These are phyloP conservation scores for Aspergillus incahuasiensis DNA, from an alignment of 495 filamentous ascomycete genomes.

Conservation along the genomic window DNA sequence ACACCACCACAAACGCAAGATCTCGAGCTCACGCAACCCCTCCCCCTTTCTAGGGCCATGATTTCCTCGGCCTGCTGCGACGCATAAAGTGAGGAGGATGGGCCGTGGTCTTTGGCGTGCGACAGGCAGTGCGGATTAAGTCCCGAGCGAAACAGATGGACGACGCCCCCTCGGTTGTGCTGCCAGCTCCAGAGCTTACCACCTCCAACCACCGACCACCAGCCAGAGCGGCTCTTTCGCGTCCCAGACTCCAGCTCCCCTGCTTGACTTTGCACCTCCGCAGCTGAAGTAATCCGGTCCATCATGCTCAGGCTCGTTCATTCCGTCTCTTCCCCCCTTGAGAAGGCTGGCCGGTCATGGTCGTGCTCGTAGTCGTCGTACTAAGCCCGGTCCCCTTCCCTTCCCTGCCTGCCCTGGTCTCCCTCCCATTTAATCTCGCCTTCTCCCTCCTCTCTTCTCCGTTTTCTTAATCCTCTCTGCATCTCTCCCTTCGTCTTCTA, in stretches of 20 bases:
- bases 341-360: slow-evolving; percentile 4
- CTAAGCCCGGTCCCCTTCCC: slow-evolving; percentile 11
- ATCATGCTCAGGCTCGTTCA: slow-evolving; percentile 10
- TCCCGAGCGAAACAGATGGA: neutral
- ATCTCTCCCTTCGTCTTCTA: slow-evolving; percentile 10
- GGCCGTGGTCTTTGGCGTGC: neutral
- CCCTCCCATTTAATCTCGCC: slow-evolving; percentile 19
- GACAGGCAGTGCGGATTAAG: slow-evolving; percentile 1
- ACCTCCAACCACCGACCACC: slow-evolving; percentile 4
- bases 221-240: slow-evolving; percentile 8
- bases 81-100: neutral
- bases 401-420: slow-evolving; percentile 7
- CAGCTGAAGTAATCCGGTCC: slow-evolving; percentile 17
- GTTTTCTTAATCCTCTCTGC: slow-evolving; percentile 17
- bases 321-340: slow-evolving; percentile 6
- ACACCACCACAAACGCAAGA: neutral
- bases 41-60: neutral
- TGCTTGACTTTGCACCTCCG: slow-evolving; percentile 1
- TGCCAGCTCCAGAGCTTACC: neutral
- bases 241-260: slow-evolving; percentile 5
- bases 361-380: slow-evolving; percentile 7
- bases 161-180: neutral
- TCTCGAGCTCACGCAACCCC: neutral
- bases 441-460: slow-evolving; percentile 20
- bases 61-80: neutral